Evolutionary conservation across 805 yeast genomes (phyloP).

Genomic region (Hanseniaspora opuntiae): DNA sequence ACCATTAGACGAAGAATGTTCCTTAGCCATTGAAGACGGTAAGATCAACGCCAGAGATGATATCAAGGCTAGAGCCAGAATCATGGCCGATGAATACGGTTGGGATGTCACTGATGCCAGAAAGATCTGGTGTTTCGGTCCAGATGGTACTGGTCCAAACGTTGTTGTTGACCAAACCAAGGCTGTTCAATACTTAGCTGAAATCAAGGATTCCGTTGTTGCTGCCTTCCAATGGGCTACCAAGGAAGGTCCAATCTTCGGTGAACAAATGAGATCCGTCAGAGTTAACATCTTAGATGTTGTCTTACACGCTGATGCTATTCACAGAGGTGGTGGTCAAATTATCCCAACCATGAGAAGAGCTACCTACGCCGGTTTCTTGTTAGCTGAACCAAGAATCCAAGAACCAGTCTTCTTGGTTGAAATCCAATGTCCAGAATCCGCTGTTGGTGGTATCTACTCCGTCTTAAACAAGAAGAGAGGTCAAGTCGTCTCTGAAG

Average conservation of each 20-base stretch:
- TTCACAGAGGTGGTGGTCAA: constrained; percentile 99
- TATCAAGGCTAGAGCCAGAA: constrained; percentile 97
- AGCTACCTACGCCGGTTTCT: constrained; percentile 95
- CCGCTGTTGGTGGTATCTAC: constrained; percentile 99
- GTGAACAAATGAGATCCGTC: constrained; percentile 90
- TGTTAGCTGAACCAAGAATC: constrained; percentile 95
- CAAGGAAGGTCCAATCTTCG: constrained; percentile 97
- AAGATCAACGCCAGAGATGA: constrained; percentile 89
- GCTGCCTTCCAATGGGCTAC: constrained; percentile 99
- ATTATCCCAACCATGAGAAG: constrained; percentile 99
- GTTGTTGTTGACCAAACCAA: constrained; percentile 98
- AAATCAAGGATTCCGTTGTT: constrained; percentile 98
- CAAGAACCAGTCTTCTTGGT: constrained; percentile 99
- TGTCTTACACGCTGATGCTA: constrained; percentile 98
- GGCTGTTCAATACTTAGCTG: constrained; percentile 98
- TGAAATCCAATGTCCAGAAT: constrained; percentile 98
- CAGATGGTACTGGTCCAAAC: constrained; percentile 98
- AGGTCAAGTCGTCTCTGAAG: constrained; percentile 98
- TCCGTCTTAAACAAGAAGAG: constrained; percentile 97
- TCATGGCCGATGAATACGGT: constrained; percentile 95
- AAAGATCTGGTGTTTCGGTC: constrained; percentile 99
- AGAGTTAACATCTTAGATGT: constrained; percentile 98
- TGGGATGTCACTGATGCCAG: constrained; percentile 99
- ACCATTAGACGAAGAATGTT: constrained; percentile 87
- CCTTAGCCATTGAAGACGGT: constrained; percentile 86